Evolutionary conservation across 306 rosid species (phyloP).

Genomic region (Prunus mume): DNA sequence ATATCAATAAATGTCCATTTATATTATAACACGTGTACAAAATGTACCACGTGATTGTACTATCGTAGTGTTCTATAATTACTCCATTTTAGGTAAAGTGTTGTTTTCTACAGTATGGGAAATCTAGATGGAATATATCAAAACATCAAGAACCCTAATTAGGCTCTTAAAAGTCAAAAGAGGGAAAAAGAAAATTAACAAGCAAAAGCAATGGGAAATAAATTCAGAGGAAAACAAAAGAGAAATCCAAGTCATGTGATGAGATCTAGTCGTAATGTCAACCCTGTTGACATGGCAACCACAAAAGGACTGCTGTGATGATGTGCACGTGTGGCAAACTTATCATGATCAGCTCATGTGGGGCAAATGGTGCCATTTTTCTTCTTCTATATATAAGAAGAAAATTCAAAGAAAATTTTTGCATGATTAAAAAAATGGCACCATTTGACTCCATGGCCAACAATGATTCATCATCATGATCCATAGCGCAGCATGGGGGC

Average conservation of each 20-base stretch:
- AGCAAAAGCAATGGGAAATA: neutral
- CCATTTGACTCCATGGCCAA: conserved; percentile 57
- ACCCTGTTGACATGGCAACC: conserved; percentile 77
- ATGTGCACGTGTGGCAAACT: conserved; percentile 87
- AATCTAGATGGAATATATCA: neutral
- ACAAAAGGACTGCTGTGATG: conserved; percentile 44
- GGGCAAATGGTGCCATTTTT: neutral
- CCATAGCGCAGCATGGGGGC: conserved; percentile 17
- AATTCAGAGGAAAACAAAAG: neutral
- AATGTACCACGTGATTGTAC: too few species aligned
- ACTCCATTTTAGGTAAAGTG: neutral
- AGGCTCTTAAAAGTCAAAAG: conserved; percentile 15
- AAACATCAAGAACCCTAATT: neutral
- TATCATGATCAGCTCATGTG: conserved; percentile 51
- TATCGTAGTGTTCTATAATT: too few species aligned
- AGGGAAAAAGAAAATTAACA: neutral
- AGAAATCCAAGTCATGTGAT: conserved; percentile 36
- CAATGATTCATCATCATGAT: conserved; percentile 37
- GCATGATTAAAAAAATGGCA: conserved; percentile 47
- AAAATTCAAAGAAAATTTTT: neutral
- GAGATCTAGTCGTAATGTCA: conserved; percentile 43
- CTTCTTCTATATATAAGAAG: too few species aligned
- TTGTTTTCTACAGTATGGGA: neutral
- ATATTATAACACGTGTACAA: too few species aligned
- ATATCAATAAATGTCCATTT: too few species aligned